phyloP scores from a whole-genome alignment of 441 rosid genomes.

The Euphorbia schlechtendalii region DNA sequence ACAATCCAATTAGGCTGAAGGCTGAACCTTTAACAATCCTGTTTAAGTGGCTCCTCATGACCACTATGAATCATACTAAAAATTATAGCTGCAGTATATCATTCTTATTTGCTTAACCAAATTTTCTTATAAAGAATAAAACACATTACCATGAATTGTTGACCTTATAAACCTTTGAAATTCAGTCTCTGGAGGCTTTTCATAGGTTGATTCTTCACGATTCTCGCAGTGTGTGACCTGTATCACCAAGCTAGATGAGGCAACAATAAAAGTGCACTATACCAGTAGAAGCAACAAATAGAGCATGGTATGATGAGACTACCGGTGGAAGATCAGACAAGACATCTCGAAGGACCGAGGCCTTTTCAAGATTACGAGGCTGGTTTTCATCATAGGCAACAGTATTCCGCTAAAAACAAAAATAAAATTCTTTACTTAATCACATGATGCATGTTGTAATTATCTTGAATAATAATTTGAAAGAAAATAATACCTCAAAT shows the following conservation, averaged over 20 bases:
- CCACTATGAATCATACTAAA: neutral
- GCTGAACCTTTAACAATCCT: neutral
- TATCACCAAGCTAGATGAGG: conserved; percentile 16
- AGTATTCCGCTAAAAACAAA: conserved; percentile 73
- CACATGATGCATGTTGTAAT: conserved; percentile 4
- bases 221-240: conserved; percentile 51
- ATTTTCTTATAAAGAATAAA: neutral
- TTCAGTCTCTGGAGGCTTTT: conserved; percentile 61
- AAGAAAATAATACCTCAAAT: conserved; percentile 55
- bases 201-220: conserved; percentile 48
- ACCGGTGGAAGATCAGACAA: conserved; percentile 89
- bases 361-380: conserved; percentile 60
- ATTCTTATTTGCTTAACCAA: neutral
- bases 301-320: conserved; percentile 22
- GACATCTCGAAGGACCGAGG: conserved; percentile 72
- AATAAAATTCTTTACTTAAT: conserved; percentile 15
- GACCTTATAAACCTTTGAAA: conserved; percentile 80
- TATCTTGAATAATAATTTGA: conserved; percentile 14
- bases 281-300: conserved; percentile 15
- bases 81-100: neutral
- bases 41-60: neutral
- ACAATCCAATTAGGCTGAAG: neutral
- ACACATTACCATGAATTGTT: conserved; percentile 43
- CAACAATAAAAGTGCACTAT: conserved; percentile 11
- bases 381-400: conserved; percentile 83